Base-by-base conservation (phyloP, 2,329 filamentous ascomycete species). In the Fusarium austroafricanum region DNA sequence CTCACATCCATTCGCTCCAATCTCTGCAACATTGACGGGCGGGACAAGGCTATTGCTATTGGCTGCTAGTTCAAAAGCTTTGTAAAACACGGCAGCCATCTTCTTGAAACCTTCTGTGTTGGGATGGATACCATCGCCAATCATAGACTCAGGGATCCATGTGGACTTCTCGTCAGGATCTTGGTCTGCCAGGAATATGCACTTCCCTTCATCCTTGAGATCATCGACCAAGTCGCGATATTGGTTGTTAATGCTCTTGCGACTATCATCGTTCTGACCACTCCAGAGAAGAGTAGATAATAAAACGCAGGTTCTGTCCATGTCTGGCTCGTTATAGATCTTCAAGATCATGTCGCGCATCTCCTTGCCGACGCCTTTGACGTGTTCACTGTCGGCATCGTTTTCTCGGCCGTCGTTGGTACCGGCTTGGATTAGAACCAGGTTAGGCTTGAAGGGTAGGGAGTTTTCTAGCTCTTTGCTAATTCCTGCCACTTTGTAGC, bases 391-490 rank as follows among this genome's bases (percentile, higher is more conserved):
- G 17, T 45, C 17, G 8, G 50, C 20, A 9, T 56, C 38, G n/a
- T 49, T 23, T 17, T 56, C 29, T 28, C 44, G 35, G 17, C 52
- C 60, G 49, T 74, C 66, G 44, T 74, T 73, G 28, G 72, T 74
- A 11, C 71, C 72, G 15, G 55, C 64, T 21, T 74, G 67, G 52
- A 73, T 65, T 31, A 73, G 52, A 9, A 73, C 63, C 14, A 74
- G 47, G 38, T 73, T 74, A 18, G 72, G 68, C 31, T 52, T 52
- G 43, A 28, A 55, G 6, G 23, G 23, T 14, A 53, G 26, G 3
- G 43, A 57, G 6, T 40, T 49, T 20, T 50, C 17, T 2, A 47
- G 31, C 20, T 45, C 42, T 12, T 44, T 28, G 12, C 37, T 28
- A 4, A 63, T 42, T 14, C 42, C 21, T 8, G 20, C 44, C 3